These are phyloP conservation scores for Hymenoscyphus albidus DNA, from an alignment of 2,329 filamentous ascomycete species.

Conservation along the genomic window DNA sequence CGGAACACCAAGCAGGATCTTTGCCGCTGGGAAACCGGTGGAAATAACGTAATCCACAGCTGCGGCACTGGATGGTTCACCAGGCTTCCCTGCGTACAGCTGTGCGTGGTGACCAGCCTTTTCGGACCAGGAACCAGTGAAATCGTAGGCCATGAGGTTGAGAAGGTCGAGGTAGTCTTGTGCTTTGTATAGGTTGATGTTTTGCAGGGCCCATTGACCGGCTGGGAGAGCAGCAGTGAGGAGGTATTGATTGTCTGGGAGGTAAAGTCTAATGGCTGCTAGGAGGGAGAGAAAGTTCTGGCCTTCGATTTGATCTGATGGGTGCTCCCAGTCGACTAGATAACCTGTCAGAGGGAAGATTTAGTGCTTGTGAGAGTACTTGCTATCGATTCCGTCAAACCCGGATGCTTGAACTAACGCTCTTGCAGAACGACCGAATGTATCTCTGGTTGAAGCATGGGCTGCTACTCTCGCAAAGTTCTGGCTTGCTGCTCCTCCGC, in stretches of 20 bases:
- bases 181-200: conserved; percentile 63
- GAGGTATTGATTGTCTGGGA: conserved; percentile 66
- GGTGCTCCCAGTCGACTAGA: conserved; percentile 80
- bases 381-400: conserved; percentile 74
- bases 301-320: conserved; percentile 61
- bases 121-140: conserved; percentile 66
- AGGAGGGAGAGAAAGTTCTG: conserved; percentile 67
- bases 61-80: conserved; percentile 62
- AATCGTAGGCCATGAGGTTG: conserved; percentile 80
- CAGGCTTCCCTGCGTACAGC: conserved; percentile 56
- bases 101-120: conserved; percentile 73
- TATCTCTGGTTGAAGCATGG: conserved; percentile 56
- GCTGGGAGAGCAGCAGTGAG: conserved; percentile 71
- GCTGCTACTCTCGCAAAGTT: conserved; percentile 66
- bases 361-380: conserved; percentile 28
- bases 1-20: conserved; percentile 73
- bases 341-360: neutral
- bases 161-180: conserved; percentile 67
- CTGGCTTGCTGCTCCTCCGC: conserved; percentile 62
- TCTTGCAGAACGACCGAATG: conserved; percentile 65
- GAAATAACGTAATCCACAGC: conserved; percentile 62
- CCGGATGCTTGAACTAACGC: conserved; percentile 67
- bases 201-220: conserved; percentile 59
- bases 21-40: conserved; percentile 63
- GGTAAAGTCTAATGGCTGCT: conserved; percentile 58